These are phyloP conservation scores for Entomortierella beljakovae DNA, from an alignment of 192 early-diverging fungal genomes.

Conservation along the genomic window DNA sequence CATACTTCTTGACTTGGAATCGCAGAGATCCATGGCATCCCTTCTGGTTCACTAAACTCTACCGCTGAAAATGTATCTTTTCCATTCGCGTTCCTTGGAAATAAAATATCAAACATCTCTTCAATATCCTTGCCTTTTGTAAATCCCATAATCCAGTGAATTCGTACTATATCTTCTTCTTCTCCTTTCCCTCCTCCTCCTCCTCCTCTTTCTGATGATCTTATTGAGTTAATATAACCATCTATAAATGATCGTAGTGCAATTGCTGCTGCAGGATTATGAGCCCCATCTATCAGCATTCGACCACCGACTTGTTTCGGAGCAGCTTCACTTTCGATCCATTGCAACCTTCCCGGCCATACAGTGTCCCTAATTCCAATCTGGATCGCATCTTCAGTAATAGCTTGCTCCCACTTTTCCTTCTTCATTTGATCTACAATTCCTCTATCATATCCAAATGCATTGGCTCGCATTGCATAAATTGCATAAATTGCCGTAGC, in stretches of 20 bases:
- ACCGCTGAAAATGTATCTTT: conserved; percentile 77
- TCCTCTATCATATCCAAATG: neutral
- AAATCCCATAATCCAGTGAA: conserved; percentile 84
- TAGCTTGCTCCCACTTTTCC: conserved; percentile 47
- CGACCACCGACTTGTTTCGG: conserved; percentile 39
- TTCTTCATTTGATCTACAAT: neutral
- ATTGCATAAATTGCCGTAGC: conserved; percentile 78
- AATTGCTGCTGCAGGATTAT: conserved; percentile 82
- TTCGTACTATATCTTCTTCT: too few relatives aligned
- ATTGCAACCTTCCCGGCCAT: conserved; percentile 91
- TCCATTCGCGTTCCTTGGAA: conserved; percentile 20
- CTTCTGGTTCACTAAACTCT: conserved; percentile 79
- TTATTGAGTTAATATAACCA: conserved; percentile 7
- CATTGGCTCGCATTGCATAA: conserved; percentile 53
- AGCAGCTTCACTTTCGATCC: conserved; percentile 50
- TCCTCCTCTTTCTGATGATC: too few relatives aligned
- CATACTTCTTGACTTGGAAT: conserved; percentile 61
- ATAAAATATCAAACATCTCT: conserved; percentile 68
- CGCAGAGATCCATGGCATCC: conserved; percentile 90
- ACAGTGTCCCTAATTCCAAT: conserved; percentile 73
- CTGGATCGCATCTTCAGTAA: conserved; percentile 65
- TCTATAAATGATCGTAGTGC: conserved; percentile 78
- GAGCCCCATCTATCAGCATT: conserved; percentile 92
- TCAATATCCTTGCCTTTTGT: conserved; percentile 76
- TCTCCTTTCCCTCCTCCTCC: too few relatives aligned